Evolutionary conservation across 176 grass and related monocot species (phyloP).

Genomic region (Aegilops bicornis): DNA sequence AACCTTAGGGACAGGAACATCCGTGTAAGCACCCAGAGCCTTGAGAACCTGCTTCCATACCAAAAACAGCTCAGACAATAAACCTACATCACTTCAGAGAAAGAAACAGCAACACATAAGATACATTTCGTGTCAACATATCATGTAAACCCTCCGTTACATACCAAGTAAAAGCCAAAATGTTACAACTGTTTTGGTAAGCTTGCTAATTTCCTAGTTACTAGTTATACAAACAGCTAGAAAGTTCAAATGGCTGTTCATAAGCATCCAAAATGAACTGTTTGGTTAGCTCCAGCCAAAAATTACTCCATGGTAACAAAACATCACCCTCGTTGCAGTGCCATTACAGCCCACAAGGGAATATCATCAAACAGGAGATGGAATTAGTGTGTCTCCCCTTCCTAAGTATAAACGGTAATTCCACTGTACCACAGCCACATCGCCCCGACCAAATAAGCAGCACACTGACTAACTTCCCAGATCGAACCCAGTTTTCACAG

Average conservation of each 20-base stretch:
- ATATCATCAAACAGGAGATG: no score
- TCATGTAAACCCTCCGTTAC: background rate
- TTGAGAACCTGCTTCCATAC: constrained; percentile 68
- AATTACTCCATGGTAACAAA: background rate
- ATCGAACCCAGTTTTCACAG: background rate
- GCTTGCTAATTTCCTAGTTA: no score
- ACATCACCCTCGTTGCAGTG: no score
- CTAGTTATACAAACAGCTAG: no score
- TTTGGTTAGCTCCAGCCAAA: background rate
- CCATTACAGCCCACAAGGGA: no score
- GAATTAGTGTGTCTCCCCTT: no score
- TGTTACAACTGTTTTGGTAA: background rate
- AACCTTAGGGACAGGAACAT: constrained; percentile 93
- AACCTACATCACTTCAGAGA: background rate
- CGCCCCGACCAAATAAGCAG: background rate
- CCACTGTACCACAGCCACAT: background rate
- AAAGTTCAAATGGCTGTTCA: background rate
- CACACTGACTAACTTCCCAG: background rate
- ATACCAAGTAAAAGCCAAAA: background rate
- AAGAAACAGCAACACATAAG: background rate
- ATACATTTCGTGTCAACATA: background rate
- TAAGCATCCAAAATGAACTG: background rate
- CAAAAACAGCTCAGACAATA: background rate
- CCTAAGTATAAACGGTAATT: background rate
- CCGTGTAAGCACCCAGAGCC: constrained; percentile 57